phyloP scores from a whole-genome alignment of 1,139 yeast species.

The Lodderomyces oxycetoniae region DNA sequence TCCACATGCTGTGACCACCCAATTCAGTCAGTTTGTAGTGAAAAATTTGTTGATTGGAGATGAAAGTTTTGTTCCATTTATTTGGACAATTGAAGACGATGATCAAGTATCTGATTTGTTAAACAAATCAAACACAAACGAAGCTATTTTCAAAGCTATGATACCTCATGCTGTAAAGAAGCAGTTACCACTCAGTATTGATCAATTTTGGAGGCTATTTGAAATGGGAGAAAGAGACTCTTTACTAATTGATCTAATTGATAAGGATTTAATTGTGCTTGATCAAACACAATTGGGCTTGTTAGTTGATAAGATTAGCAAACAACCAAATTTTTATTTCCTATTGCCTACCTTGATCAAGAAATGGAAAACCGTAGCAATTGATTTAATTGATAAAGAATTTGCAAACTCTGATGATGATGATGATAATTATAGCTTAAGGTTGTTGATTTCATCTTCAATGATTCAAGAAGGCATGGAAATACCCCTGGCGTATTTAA shows the following conservation, averaged over 20 bases:
- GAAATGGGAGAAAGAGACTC: constrained; percentile 6
- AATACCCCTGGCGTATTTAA: constrained; percentile 8
- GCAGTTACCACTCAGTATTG: constrained; percentile 4
- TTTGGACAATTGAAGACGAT: constrained; percentile 17
- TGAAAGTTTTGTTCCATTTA: constrained; percentile 8
- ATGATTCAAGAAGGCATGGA: constrained; percentile 10
- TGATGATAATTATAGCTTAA: constrained; percentile 16
- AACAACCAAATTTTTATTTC: constrained; percentile 15
- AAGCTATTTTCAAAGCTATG: neutral
- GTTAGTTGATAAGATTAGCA: constrained; percentile 15
- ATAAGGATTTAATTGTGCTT: constrained; percentile 21
- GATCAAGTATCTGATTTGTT: constrained; percentile 12
- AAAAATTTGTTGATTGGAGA: constrained; percentile 3
- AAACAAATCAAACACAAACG: neutral
- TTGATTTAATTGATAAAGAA: constrained; percentile 16
- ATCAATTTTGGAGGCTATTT: constrained; percentile 9
- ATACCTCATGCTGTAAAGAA: neutral
- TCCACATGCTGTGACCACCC: constrained; percentile 2
- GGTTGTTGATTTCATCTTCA: constrained; percentile 22
- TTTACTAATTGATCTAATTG: constrained; percentile 11
- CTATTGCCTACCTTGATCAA: constrained; percentile 23
- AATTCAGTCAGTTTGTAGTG: constrained; percentile 6
- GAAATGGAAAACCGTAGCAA: constrained; percentile 12
- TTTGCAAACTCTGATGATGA: constrained; percentile 7
- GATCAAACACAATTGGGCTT: constrained; percentile 18